These are phyloP conservation scores for Leishmania tarentolae DNA, from an alignment of 208 protist genomes.

Conservation along the genomic window DNA sequence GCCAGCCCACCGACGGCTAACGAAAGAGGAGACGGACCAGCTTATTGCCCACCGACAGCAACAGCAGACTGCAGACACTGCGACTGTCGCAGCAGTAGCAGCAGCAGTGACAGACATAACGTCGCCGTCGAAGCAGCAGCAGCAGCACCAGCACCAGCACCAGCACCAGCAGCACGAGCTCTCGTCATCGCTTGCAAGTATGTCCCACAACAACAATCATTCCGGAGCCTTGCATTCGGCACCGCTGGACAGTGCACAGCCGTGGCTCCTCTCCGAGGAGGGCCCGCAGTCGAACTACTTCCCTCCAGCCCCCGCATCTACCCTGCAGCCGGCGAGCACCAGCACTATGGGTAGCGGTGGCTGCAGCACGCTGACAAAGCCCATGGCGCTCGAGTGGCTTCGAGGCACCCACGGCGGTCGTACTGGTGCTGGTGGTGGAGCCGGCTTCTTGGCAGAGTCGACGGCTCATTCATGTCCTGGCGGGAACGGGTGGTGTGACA, in stretches of 20 bases:
- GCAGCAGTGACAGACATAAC: background rate
- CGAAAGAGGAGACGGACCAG: conserved; percentile 34
- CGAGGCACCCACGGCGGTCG: conserved; percentile 1
- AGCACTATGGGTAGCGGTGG: background rate
- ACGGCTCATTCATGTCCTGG: conserved; percentile 15
- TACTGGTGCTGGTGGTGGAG: background rate
- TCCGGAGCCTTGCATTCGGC: background rate
- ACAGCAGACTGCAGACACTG: conserved; percentile 27
- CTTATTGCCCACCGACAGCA: conserved; percentile 38
- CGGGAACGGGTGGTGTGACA: conserved; percentile 20
- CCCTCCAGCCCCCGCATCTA: background rate
- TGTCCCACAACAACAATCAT: conserved; percentile 2
- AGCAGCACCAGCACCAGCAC: conserved; percentile 20
- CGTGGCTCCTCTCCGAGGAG: conserved; percentile 27
- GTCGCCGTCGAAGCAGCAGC: background rate
- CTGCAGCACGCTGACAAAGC: background rate
- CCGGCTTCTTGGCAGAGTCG: conserved; percentile 4
- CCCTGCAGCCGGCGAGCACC: background rate
- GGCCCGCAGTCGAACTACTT: conserved; percentile 6
- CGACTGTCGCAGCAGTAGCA: conserved; percentile 12
- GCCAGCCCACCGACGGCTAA: conserved; percentile 39
- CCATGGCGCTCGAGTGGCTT: conserved; percentile 23
- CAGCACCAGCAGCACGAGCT: conserved; percentile 13
- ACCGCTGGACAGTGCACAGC: conserved; percentile 8
- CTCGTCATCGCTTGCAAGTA: background rate